Evolutionary conservation across 2,329 filamentous ascomycete species (phyloP).

Genomic region (Fusarium tjaetaba): DNA sequence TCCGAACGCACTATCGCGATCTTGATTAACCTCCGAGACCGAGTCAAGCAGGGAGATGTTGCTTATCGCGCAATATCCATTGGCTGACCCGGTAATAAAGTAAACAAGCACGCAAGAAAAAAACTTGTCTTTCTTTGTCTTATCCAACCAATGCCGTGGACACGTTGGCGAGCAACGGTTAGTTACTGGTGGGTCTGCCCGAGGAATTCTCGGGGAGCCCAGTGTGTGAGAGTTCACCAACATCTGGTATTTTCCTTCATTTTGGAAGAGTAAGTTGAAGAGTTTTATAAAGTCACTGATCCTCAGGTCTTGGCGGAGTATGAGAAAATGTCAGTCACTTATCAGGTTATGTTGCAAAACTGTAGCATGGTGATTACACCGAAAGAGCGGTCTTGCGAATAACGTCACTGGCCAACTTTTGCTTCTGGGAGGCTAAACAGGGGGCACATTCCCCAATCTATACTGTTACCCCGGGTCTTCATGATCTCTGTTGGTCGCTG

Average conservation of each 20-base stretch:
- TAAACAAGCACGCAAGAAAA: slow-evolving; percentile 17
- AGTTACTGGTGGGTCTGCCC: slow-evolving; percentile 41
- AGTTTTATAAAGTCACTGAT: slow-evolving; percentile 30
- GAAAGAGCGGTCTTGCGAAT: slow-evolving; percentile 16
- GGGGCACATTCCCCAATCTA: slow-evolving; percentile 15
- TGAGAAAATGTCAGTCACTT: slow-evolving; percentile 20
- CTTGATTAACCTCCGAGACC: slow-evolving; percentile 10
- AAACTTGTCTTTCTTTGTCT: slow-evolving; percentile 21
- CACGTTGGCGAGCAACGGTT: slow-evolving; percentile 40
- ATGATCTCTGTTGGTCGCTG: slow-evolving; percentile 3
- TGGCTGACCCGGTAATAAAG: slow-evolving; percentile 26
- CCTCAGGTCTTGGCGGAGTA: background rate
- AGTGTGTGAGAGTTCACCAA: slow-evolving; percentile 9
- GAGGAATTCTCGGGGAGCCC: slow-evolving; percentile 39
- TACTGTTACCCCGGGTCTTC: slow-evolving; percentile 24
- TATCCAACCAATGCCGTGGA: slow-evolving; percentile 34
- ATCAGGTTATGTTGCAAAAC: slow-evolving; percentile 11
- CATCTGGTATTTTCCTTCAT: slow-evolving; percentile 28
- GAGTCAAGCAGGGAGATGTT: slow-evolving; percentile 11
- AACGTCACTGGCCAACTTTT: slow-evolving; percentile 29
- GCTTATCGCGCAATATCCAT: slow-evolving; percentile 29
- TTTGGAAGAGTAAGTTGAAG: slow-evolving; percentile 1
- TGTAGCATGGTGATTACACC: slow-evolving; percentile 3
- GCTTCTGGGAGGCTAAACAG: slow-evolving; percentile 29
- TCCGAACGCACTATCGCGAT: background rate